Evolutionary conservation across 108 stramenopile species (phyloP).

Genomic region (Nannochloropsis gaditana): DNA sequence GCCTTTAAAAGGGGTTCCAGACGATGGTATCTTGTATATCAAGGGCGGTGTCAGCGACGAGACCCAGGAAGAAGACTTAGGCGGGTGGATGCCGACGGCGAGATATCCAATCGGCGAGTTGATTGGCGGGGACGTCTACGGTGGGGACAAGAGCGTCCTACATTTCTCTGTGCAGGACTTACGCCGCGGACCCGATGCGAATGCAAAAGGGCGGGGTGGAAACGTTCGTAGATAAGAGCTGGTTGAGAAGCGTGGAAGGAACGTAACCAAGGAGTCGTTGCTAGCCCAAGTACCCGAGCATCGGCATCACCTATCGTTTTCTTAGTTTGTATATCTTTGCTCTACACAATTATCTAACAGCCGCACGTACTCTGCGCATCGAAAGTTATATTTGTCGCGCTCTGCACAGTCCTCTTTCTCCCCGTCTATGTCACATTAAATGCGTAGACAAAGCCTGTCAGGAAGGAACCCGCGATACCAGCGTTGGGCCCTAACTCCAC

Average conservation of each 20-base stretch:
- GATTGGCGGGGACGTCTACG: not conserved
- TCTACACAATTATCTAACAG: too few relatives aligned
- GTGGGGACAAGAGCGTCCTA: slow-evolving; percentile 5
- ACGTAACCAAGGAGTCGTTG: not conserved
- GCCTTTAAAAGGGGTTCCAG: not conserved
- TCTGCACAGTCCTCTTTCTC: not conserved
- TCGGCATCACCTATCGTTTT: too few relatives aligned
- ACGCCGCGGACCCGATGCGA: not conserved
- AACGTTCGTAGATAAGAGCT: not conserved
- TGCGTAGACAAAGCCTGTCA: not conserved
- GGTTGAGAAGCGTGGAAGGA: not conserved
- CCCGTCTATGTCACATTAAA: not conserved
- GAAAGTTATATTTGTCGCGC: not conserved
- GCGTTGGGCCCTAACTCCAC: not conserved
- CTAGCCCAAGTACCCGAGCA: too few relatives aligned
- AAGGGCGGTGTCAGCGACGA: slow-evolving; percentile 27
- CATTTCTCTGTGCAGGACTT: slow-evolving; percentile 15
- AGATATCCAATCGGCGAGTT: not conserved
- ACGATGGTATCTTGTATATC: slow-evolving; percentile 37
- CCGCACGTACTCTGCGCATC: too few relatives aligned
- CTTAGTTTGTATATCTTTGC: too few relatives aligned
- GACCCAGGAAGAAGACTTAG: slow-evolving; percentile 27
- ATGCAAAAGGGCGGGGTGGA: not conserved
- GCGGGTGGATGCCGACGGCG: not conserved
- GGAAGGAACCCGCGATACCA: not conserved